A percentile compares a stretch with the other conserved stretches of the same genome.
Evolutionary conservation across 768 basidiomycete species (phyloP).

Genomic region (Coprinopsis strossmayeri): DNA sequence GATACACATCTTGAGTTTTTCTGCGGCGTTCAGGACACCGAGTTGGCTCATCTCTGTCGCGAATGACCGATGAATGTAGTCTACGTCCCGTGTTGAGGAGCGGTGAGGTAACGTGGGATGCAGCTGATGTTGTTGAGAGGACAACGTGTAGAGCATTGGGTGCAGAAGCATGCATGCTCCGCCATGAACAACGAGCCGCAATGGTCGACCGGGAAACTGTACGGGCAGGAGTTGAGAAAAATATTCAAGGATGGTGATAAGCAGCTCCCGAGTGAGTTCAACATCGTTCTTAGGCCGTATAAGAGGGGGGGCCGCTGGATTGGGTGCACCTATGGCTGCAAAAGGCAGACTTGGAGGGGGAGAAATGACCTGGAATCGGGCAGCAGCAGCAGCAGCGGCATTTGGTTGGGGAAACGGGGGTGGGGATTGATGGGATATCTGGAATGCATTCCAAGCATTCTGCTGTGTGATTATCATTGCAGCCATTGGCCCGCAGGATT

Average conservation of each 20-base stretch:
- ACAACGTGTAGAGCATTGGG: slow-evolving; percentile 28
- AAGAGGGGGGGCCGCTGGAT: no score
- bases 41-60: slow-evolving; percentile 41
- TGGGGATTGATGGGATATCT: no score
- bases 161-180: slow-evolving; percentile 74
- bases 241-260: slow-evolving; percentile 38
- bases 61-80: slow-evolving; percentile 61
- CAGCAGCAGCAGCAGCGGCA: no score
- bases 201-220: slow-evolving; percentile 38
- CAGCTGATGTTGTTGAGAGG: slow-evolving; percentile 21
- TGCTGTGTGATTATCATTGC: no score
- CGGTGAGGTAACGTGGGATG: slow-evolving; percentile 31
- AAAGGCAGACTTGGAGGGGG: no score
- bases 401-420: no score
- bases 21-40: slow-evolving; percentile 46
- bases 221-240: slow-evolving; percentile 43
- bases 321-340: no score
- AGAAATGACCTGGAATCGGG: no score
- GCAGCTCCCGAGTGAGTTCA: slow-evolving; percentile 34
- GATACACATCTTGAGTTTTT: slow-evolving; percentile 52
- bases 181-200: slow-evolving; percentile 63
- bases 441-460: no score
- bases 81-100: slow-evolving; percentile 57
- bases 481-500: no score
- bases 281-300: slow-evolving; percentile 26